A percentile compares a stretch with the other conserved stretches of the same genome.
phyloP scores from a whole-genome alignment of 495 filamentous ascomycete genomes.

The Cladorrhinum samala region DNA sequence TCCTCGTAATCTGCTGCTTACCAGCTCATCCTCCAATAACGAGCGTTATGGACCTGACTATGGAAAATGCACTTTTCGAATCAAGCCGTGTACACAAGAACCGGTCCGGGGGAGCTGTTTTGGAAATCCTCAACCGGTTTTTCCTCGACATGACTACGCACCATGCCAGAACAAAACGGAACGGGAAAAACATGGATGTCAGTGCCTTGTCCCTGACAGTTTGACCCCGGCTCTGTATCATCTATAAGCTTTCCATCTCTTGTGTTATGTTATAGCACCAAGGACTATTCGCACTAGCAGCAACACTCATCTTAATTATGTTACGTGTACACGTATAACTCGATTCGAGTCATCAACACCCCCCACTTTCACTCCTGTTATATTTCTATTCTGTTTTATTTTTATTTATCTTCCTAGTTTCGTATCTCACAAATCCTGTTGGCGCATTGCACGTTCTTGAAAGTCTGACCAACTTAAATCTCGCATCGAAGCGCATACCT shows the following conservation, averaged over 20 bases:
- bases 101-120: constrained; percentile 19
- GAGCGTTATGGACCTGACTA: constrained; percentile 16
- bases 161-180: no score
- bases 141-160: no score
- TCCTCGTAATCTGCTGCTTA: constrained; percentile 15
- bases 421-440: background rate
- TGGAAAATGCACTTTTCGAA: background rate
- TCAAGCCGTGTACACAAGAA: constrained; percentile 3
- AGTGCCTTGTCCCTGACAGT: background rate
- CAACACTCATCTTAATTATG: background rate
- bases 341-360: background rate
- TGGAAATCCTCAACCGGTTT: constrained; percentile 15
- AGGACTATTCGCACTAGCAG: background rate
- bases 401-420: background rate
- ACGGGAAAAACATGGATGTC: background rate
- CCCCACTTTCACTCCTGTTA: background rate
- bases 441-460: background rate
- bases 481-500: background rate
- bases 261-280: background rate
- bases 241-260: background rate
- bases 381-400: background rate
- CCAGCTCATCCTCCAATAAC: constrained; percentile 20
- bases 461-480: background rate
- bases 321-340: background rate
- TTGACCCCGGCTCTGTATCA: constrained; percentile 10